phyloP scores from a whole-genome alignment of 371 early-diverging fungal genomes.

The Batkoa obscura region DNA sequence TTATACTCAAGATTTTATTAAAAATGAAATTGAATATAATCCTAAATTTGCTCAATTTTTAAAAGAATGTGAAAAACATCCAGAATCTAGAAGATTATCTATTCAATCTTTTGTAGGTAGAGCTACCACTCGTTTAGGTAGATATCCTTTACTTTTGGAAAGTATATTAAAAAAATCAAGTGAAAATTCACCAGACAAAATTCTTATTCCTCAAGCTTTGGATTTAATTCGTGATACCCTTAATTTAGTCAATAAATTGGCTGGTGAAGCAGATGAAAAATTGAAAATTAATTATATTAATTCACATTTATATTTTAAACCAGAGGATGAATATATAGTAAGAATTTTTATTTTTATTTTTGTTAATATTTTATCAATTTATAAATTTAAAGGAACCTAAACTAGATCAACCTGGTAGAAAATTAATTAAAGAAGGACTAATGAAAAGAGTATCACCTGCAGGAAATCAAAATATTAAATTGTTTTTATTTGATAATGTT shows the following conservation, averaged over 20 bases:
- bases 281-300: slow-evolving; percentile 1
- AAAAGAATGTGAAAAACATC: slow-evolving; percentile 43
- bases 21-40: slow-evolving; percentile 51
- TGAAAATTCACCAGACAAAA: slow-evolving; percentile 54
- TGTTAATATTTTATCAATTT: not conserved
- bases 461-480: slow-evolving; percentile 17
- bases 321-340: not conserved
- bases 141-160: slow-evolving; percentile 69
- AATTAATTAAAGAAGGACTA: not conserved
- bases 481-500: slow-evolving; percentile 73
- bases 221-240: slow-evolving; percentile 40
- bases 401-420: not conserved
- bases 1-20: slow-evolving; percentile 63
- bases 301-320: not conserved
- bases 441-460: not conserved
- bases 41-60: slow-evolving; percentile 23
- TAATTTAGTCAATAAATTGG: slow-evolving; percentile 6
- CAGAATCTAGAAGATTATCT: slow-evolving; percentile 62
- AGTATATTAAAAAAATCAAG: slow-evolving; percentile 68
- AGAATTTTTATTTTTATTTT: not conserved
- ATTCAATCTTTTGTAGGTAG: slow-evolving; percentile 61
- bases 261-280: slow-evolving; percentile 1
- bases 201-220: slow-evolving; percentile 32
- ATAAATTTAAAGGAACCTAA: no score
- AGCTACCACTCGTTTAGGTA: slow-evolving; percentile 73